These are phyloP conservation scores for Grosmannia clavigera DNA, from an alignment of 2,329 filamentous ascomycete species.

Conservation along the genomic window DNA sequence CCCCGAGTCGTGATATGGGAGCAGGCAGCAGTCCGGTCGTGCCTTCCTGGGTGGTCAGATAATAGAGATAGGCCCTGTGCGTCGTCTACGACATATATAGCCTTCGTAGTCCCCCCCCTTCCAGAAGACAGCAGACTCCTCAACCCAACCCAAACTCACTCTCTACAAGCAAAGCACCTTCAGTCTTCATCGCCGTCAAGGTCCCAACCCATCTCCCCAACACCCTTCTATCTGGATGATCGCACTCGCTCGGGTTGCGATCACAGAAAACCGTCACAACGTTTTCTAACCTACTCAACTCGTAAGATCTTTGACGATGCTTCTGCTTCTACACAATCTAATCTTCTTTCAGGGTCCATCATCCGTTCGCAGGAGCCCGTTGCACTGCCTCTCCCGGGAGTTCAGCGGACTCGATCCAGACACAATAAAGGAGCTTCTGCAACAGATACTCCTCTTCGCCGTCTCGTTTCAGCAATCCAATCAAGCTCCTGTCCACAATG, in stretches of 20 bases:
- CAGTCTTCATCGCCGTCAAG: neutral
- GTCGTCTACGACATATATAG: neutral
- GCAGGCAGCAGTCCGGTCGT: neutral
- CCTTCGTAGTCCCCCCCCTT: neutral
- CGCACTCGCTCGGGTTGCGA: constrained; percentile 31
- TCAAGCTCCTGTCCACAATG: constrained; percentile 42
- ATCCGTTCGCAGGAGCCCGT: constrained; percentile 94
- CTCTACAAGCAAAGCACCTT: neutral
- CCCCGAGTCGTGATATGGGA: neutral
- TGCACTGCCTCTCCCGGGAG: constrained; percentile 80
- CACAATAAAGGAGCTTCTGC: constrained; percentile 34
- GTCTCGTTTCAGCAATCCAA: neutral
- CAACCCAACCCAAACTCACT: neutral
- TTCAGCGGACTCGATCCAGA: constrained; percentile 57
- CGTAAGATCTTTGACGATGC: constrained; percentile 44
- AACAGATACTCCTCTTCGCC: neutral
- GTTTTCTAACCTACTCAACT: constrained; percentile 98
- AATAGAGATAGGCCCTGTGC: neutral
- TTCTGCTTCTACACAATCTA: neutral
- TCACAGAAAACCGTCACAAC: constrained; percentile 65
- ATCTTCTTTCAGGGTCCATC: constrained; percentile 55
- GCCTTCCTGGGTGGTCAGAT: too few relatives aligned
- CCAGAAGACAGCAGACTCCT: neutral
- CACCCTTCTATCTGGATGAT: constrained; percentile 8
- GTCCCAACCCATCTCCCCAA: neutral